These are phyloP conservation scores for Protea cynaroides DNA, from an alignment of 164 flowering plant genomes.

Conservation along the genomic window DNA sequence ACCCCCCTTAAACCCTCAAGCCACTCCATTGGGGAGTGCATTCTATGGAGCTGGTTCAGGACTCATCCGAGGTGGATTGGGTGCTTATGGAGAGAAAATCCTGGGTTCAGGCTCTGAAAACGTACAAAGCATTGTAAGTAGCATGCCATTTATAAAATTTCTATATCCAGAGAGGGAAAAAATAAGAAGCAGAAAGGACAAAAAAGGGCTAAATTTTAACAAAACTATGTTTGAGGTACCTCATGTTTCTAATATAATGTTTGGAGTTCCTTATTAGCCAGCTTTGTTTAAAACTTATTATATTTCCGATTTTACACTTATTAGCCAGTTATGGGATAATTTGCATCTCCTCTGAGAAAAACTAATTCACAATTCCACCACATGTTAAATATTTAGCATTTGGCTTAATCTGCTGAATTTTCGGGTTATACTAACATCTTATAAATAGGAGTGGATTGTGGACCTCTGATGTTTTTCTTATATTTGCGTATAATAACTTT, in stretches of 20 bases:
- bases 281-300: too few species aligned
- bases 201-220: too few species aligned
- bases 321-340: too few species aligned
- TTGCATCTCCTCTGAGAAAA: too few species aligned
- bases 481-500: too few species aligned
- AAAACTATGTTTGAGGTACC: too few species aligned
- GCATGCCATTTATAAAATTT: neutral
- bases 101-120: constrained; percentile 87
- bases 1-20: constrained; percentile 45
- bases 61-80: constrained; percentile 69
- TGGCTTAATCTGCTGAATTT: neutral
- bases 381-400: neutral
- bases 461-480: neutral
- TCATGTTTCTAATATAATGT: too few species aligned
- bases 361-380: neutral
- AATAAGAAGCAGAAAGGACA: neutral
- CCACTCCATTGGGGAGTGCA: constrained; percentile 65
- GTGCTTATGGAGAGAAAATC: constrained; percentile 86
- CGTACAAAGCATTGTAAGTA: constrained; percentile 89
- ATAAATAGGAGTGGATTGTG: neutral
- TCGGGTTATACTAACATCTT: neutral
- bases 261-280: too few species aligned
- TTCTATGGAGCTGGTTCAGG: constrained; percentile 81
- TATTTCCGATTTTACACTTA: too few species aligned
- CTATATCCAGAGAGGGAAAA: neutral